A percentile compares a stretch with the other conserved stretches of the same genome.
Evolutionary conservation across 352 stramenopile genomes (phyloP).

Genomic region (Phytophthora vignae): DNA sequence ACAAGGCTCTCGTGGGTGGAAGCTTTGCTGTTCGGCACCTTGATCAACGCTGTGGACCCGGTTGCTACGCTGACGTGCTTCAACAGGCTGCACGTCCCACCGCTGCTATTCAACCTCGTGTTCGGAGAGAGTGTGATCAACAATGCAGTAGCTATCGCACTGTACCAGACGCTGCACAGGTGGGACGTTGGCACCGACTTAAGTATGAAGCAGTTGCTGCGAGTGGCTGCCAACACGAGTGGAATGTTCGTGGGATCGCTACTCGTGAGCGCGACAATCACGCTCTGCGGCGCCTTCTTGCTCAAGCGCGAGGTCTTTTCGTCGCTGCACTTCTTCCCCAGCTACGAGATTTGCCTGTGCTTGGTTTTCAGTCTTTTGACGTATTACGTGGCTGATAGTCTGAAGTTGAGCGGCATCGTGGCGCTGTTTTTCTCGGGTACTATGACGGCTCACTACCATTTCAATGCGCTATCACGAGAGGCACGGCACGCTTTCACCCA

Average conservation of each 20-base stretch:
- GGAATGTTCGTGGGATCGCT: slow-evolving; percentile 84
- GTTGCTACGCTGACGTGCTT: slow-evolving; percentile 95
- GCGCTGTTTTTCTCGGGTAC: slow-evolving; percentile 94
- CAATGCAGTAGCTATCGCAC: slow-evolving; percentile 93
- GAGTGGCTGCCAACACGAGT: slow-evolving; percentile 67
- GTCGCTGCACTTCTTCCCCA: slow-evolving; percentile 79
- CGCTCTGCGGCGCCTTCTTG: slow-evolving; percentile 75
- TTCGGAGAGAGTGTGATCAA: slow-evolving; percentile 97
- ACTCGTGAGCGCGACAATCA: slow-evolving; percentile 76
- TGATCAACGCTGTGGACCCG: slow-evolving; percentile 95
- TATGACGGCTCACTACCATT: slow-evolving; percentile 90
- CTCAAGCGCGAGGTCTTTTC: slow-evolving; percentile 81
- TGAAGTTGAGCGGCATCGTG: slow-evolving; percentile 93
- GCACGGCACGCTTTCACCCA: slow-evolving; percentile 86
- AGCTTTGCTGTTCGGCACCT: slow-evolving; percentile 90
- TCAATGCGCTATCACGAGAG: slow-evolving; percentile 81
- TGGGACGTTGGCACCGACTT: slow-evolving; percentile 85
- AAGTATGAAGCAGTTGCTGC: slow-evolving; percentile 66
- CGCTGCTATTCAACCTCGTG: slow-evolving; percentile 95
- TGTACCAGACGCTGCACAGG: slow-evolving; percentile 94
- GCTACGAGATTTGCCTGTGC: slow-evolving; percentile 87
- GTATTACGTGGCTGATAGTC: slow-evolving; percentile 80
- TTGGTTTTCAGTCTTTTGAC: slow-evolving; percentile 88
- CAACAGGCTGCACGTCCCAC: slow-evolving; percentile 86
- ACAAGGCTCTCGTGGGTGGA: slow-evolving; percentile 91